These are phyloP conservation scores for Jamesozyma lodderae DNA, from an alignment of 805 yeast species.

Conservation along the genomic window DNA sequence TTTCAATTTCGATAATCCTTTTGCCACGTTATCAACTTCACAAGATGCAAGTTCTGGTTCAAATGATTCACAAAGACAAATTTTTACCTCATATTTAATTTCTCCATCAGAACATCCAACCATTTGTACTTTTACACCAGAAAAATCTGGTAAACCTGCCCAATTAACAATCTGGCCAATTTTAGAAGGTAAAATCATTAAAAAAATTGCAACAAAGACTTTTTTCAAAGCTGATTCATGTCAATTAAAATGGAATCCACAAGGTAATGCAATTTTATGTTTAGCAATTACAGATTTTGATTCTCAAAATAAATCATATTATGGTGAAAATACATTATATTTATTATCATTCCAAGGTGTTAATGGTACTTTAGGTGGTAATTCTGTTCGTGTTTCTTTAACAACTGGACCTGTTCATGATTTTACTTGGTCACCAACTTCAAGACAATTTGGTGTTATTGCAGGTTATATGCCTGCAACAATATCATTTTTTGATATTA, in stretches of 20 bases:
- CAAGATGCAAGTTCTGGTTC: constrained; percentile 14
- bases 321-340: constrained; percentile 92
- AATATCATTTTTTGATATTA: constrained; percentile 86
- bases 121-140: constrained; percentile 85
- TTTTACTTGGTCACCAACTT: constrained; percentile 92
- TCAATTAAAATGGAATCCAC: constrained; percentile 82
- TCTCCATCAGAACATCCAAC: constrained; percentile 88
- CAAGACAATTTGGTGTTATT: constrained; percentile 93
- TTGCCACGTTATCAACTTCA: constrained; percentile 39
- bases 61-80: constrained; percentile 28
- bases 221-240: constrained; percentile 95
- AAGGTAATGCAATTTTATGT: constrained; percentile 91
- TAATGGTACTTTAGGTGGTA: constrained; percentile 79
- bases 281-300: constrained; percentile 95
- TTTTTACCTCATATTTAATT: constrained; percentile 41
- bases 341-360: constrained; percentile 42
- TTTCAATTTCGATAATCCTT: constrained; percentile 42
- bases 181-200: constrained; percentile 34
- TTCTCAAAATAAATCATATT: constrained; percentile 84
- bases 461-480: constrained; percentile 97
- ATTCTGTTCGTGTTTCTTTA: constrained; percentile 78
- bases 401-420: constrained; percentile 96
- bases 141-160: constrained; percentile 81
- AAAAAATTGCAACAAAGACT: constrained; percentile 75
- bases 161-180: constrained; percentile 62